phyloP scores from a whole-genome alignment of 2,329 filamentous ascomycete genomes.

The Xylariaceae sp. region DNA sequence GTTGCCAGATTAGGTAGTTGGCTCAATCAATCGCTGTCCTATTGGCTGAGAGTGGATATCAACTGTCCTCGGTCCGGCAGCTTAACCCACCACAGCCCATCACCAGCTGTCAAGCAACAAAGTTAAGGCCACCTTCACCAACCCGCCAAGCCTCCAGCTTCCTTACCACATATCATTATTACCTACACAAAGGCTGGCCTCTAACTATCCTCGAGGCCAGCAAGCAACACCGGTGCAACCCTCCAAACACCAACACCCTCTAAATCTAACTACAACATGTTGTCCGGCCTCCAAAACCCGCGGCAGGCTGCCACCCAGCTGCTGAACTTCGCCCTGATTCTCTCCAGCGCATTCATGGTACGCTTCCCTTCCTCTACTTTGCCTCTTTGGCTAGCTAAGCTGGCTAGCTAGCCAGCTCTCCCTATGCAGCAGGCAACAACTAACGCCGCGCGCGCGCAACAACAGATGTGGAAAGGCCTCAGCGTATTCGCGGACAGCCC shows the following conservation, averaged over 20 bases:
- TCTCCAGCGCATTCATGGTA: slow-evolving; percentile 90
- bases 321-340: slow-evolving; percentile 87
- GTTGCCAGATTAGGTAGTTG: too few species aligned
- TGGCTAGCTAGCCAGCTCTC: background rate
- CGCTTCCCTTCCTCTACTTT: slow-evolving; percentile 24
- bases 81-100: too few species aligned
- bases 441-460: slow-evolving; percentile 12
- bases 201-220: slow-evolving; percentile 25
- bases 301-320: slow-evolving; percentile 81
- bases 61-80: background rate
- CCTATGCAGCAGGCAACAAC: background rate
- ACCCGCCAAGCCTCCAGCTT: background rate
- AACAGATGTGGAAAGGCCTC: slow-evolving; percentile 82
- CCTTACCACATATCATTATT: background rate
- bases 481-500: slow-evolving; percentile 76
- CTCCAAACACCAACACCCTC: background rate
- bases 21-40: too few species aligned
- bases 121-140: background rate
- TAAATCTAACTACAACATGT: slow-evolving; percentile 51
- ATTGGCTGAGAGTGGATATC: background rate
- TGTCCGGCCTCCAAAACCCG: slow-evolving; percentile 71
- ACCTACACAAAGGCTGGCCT: slow-evolving; percentile 20
- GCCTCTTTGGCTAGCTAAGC: too few species aligned
- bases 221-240: slow-evolving; percentile 14
- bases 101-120: background rate